Evolutionary conservation across 2,329 filamentous ascomycete species (phyloP), one percentile per base, ranked within the genome.

Genomic region (Colletotrichum sp.): DNA sequence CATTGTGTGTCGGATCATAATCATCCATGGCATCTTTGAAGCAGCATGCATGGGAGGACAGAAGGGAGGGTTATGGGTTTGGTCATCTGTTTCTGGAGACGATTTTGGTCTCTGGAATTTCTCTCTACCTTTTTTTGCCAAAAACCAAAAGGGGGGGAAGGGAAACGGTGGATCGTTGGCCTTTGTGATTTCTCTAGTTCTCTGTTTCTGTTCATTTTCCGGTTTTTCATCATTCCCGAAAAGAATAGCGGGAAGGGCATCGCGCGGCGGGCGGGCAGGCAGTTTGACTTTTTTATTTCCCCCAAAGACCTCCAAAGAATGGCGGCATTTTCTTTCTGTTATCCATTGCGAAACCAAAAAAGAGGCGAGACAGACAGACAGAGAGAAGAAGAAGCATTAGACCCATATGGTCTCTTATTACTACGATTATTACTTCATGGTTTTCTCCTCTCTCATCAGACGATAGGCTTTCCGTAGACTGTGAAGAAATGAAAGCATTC

Each of bases 211-310:
- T 72, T 72, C 67, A 29, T 59, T 70, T 62, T 70, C 59, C 34
- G 69, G 30, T 36, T 71, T 68, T 57, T 68, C 69, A 71, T 65
- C n/a, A 19, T 49, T 65, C 69, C 69, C 61, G 61, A 71, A 65
- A 73, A 76, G 70, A 73, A 34, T 62, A 36, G 27, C 57, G 70
- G 70, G 70, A 76, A 65, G 59, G 73, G 73, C 73, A 76, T 76
- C 49, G 73, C 70, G 59, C 16, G 70, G 73, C 70, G 34, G 73
- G 73, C 44, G 44, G 73, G 73, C 63, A 76, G 57, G 69, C 64
- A 64, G 65, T 22, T 49, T 68, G 61, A 67, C 29, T 30, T 55
- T 68, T 44, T 15, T 57, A 19, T 44, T 69, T 52, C 39, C 34
- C 65, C 25, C 65, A 68, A 59, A 25, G 30, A 62, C 52, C 25